Base-by-base conservation (phyloP, 805 yeast genomes). In the Wickerhamomyces hampshirensis region DNA sequence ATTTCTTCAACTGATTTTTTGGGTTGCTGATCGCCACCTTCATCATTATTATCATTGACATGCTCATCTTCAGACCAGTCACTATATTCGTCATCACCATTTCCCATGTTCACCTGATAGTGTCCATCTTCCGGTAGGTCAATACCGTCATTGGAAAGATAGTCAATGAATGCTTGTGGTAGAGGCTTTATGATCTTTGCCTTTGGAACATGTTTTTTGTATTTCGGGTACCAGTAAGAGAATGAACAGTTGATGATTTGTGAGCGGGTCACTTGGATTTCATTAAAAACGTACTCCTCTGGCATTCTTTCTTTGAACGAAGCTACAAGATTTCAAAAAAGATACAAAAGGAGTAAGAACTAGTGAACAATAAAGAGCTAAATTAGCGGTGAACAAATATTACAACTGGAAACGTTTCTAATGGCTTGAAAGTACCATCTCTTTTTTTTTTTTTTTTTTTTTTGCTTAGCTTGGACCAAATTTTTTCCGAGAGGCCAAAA, bases 131-230 rank as follows among this genome's bases (percentile, higher is more conserved):
- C 59, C 0, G 87, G 85, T 7, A 86, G 60, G 19, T 56, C 65
- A 23, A 86, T 80, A 2, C 87, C 89, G 51, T 86, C 95, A 19
- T 74, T 68, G 13, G 68, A 66, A 33, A 84, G 53, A 48, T 82
- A 84, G 4, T 71, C 68, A 2, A 82, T 59, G 49, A 84, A 84
- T 7, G 59, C 64, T 18, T 59, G 51, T 0, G 88, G 85, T 5
- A 80, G 48, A 1, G 84, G 81, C 31, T 58, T 65, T n/a, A 84
- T 55, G 14, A 84, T 63, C 14, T 61, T 57, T 0, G 79, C 59
- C 37, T 66, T 66, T 2, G 87, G 79, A 0, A 71, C 60, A 37
- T 72, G 56, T 5, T 60, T 53, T 38, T 65, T 61, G 50, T 77
- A 81, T 26, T 56, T 49, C 5, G 65, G 53, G 48, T 79, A 72